These are phyloP conservation scores for Saposhnikovia divaricata DNA, from an alignment of 129 eudicot genomes.

Conservation along the genomic window DNA sequence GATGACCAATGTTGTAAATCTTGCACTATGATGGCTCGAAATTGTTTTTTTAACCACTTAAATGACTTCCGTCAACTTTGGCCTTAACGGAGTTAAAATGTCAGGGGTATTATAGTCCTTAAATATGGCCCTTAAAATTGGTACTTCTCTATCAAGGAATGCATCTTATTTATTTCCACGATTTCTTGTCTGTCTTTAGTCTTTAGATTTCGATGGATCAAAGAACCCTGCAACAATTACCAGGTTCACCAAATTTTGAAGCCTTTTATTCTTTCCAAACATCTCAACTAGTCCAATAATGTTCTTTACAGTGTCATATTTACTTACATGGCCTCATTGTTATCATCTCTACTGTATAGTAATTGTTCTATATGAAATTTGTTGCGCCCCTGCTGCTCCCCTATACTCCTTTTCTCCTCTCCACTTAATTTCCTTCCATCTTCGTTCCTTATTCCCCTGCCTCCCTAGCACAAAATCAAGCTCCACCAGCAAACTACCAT, in stretches of 20 bases:
- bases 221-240: conserved; percentile 86
- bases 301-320: conserved; percentile 63
- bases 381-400: too few species aligned
- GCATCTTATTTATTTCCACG: conserved; percentile 82
- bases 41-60: too few species aligned
- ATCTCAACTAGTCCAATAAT: conserved; percentile 72
- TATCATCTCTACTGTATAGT: conserved; percentile 47
- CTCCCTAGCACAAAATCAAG: too few species aligned
- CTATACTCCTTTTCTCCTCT: too few species aligned
- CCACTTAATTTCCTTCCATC: too few species aligned
- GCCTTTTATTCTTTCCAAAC: conserved; percentile 69
- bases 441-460: too few species aligned
- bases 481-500: too few species aligned
- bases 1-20: too few species aligned
- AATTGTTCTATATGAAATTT: conserved; percentile 67
- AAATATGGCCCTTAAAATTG: conserved; percentile 69
- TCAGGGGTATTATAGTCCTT: too few species aligned
- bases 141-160: conserved; percentile 48
- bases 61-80: too few species aligned
- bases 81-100: too few species aligned
- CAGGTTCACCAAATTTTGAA: conserved; percentile 63
- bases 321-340: conserved; percentile 73
- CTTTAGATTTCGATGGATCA: conserved; percentile 70
- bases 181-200: conserved; percentile 91
- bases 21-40: too few species aligned